phyloP scores from a whole-genome alignment of 306 rosid species.

The Quercus glauca region DNA sequence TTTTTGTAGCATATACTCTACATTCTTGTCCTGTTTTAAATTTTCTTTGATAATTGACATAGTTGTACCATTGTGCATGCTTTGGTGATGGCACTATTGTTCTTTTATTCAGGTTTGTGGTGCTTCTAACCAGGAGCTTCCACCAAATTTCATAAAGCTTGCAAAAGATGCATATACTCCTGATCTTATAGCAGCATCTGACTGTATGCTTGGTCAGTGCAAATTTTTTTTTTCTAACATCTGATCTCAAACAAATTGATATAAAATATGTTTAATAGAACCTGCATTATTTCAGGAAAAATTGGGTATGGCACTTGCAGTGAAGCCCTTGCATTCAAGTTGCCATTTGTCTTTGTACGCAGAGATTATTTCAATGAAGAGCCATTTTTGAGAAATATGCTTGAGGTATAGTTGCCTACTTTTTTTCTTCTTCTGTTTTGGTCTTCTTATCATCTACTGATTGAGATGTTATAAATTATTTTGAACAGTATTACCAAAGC shows the following conservation, averaged over 20 bases:
- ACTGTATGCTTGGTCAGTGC: constrained; percentile 94
- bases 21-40: constrained; percentile 12
- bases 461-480: background rate
- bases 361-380: constrained; percentile 99
- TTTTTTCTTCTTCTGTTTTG: background rate
- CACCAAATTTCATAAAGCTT: constrained; percentile 74
- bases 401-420: constrained; percentile 53
- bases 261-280: constrained; percentile 1
- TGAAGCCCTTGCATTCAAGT: constrained; percentile 85
- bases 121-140: constrained; percentile 75
- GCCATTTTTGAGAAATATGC: constrained; percentile 98
- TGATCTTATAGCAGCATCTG: constrained; percentile 87
- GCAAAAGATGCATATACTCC: constrained; percentile 87
- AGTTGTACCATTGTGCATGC: background rate
- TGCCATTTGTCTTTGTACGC: constrained; percentile 97
- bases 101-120: constrained; percentile 77
- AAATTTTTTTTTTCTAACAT: constrained; percentile 16
- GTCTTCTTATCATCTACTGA: background rate
- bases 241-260: constrained; percentile 18
- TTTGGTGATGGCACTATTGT: constrained; percentile 12
- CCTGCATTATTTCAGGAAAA: constrained; percentile 62
- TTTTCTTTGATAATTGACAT: background rate
- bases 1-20: constrained; percentile 15
- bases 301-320: constrained; percentile 96
- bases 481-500: constrained; percentile 70